phyloP scores from a whole-genome alignment of 1,284 basidiomycete species.

The Malassezia pachydermatis region DNA sequence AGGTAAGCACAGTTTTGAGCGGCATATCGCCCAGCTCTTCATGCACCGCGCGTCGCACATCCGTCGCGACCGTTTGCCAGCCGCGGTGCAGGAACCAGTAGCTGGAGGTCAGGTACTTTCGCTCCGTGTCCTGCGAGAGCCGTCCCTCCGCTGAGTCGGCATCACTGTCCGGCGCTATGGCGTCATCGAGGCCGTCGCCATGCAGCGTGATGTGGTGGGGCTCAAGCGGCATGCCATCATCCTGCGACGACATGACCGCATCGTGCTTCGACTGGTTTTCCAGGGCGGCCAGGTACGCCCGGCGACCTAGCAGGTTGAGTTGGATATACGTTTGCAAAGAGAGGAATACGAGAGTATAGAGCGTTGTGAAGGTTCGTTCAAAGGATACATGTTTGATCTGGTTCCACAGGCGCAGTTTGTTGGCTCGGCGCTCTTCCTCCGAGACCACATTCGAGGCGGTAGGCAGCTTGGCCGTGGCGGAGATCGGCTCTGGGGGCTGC shows the following conservation, averaged over 20 bases:
- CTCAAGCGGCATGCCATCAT: not conserved
- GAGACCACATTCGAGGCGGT: not conserved
- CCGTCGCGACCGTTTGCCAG: slow-evolving; percentile 68
- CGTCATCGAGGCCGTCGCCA: slow-evolving; percentile 1
- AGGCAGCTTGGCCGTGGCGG: slow-evolving; percentile 7
- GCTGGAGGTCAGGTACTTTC: slow-evolving; percentile 68
- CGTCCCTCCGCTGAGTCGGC: slow-evolving; percentile 5
- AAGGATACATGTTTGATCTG: slow-evolving; percentile 54
- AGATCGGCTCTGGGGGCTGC: slow-evolving; percentile 11
- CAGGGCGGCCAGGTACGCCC: slow-evolving; percentile 66
- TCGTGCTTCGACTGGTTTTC: slow-evolving; percentile 49
- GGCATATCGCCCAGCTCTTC: slow-evolving; percentile 51
- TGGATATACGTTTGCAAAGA: slow-evolving; percentile 71
- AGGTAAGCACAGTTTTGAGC: slow-evolving; percentile 62
- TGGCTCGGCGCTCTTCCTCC: slow-evolving; percentile 16
- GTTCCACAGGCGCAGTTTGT: slow-evolving; percentile 44
- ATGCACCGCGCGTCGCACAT: slow-evolving; percentile 60
- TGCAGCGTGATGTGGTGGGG: slow-evolving; percentile 15
- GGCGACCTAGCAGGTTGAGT: slow-evolving; percentile 69
- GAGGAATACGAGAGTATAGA: slow-evolving; percentile 71
- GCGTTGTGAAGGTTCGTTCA: slow-evolving; percentile 69
- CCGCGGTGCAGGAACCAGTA: slow-evolving; percentile 86
- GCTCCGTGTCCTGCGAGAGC: slow-evolving; percentile 56
- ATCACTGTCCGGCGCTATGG: not conserved
- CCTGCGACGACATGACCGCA: not conserved